Base-by-base conservation (phyloP, 2,329 filamentous ascomycete species). In the Thielaviopsis musarum region DNA sequence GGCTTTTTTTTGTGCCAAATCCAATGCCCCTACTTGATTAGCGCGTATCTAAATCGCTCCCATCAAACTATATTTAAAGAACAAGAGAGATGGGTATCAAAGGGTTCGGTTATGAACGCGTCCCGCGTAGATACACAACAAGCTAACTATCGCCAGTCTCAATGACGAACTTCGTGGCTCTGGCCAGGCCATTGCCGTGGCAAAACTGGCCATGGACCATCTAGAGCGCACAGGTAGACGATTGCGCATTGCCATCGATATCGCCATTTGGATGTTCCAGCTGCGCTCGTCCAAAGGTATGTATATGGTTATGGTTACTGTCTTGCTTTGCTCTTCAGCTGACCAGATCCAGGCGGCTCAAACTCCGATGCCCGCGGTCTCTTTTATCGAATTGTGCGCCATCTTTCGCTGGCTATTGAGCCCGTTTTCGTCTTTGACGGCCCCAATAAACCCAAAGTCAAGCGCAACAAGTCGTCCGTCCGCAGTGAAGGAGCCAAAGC, bases 191-290 rank as follows among this genome's bases (percentile, higher is more conserved):
- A 77, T 94, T 59, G 85, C 93, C 19, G 77, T 98, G 10, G 82
- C 87, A 38, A 94, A 88, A 67, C 78, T 97, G 56, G 86, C 91
- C 30, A 77, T 90, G 53, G 81, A 90, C 54, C 85, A 88, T 65
- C 80, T 94, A 64, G 81, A 89, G 66, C 71, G 77, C 58, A 82
- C 81, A 12, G 78, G 80, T 24, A 79, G 84, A 1, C 91, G 91
- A 0, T 75, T 97, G 49, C 85, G 91, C 49, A 77, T 98, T 54
- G 93, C 93, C 48, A 87, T 98, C 64, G 93, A 98, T 69, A 87
- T 95, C 65, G 89, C 90, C 2, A 97, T 98, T 68, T 98, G 93
- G 93, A 86, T 95, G 52, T 97, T 95, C 67, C 93, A 98, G 67
- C 85, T 85, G 13, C 90, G 95, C 68, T 85, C 88, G 15, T 87